Conservation (phyloP, 2,329 filamentous ascomycete species). For the Septoria linicola region DNA sequence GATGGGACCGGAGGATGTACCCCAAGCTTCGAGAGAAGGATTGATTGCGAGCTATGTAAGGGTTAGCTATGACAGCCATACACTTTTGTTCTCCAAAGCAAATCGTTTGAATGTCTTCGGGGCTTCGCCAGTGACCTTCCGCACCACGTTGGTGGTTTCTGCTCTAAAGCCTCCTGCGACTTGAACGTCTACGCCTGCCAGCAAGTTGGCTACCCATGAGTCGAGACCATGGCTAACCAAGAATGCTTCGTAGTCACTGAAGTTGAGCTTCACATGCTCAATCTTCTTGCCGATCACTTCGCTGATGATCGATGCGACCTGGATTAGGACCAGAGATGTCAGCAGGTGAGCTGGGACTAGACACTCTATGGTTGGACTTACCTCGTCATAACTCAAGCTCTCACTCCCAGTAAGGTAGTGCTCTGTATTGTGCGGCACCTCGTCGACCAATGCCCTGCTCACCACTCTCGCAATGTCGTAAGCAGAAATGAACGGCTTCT, state of each 20-base stretch:
- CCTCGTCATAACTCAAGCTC: slow-evolving; percentile 37
- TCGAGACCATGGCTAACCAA: too few species aligned
- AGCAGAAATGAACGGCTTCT: slow-evolving; percentile 49
- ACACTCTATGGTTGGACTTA: not conserved
- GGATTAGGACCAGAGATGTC: not conserved
- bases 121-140: too few species aligned
- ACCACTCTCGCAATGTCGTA: slow-evolving; percentile 51
- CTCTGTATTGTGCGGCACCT: slow-evolving; percentile 45
- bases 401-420: slow-evolving; percentile 39
- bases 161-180: too few species aligned
- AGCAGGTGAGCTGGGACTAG: not conserved
- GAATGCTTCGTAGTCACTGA: slow-evolving; percentile 8
- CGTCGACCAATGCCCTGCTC: slow-evolving; percentile 42
- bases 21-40: too few species aligned
- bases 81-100: too few species aligned
- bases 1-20: too few species aligned
- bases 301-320: slow-evolving; percentile 19
- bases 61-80: too few species aligned
- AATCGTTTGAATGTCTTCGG: too few species aligned
- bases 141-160: too few species aligned
- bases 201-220: too few species aligned
- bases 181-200: too few species aligned
- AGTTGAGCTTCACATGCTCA: slow-evolving; percentile 14
- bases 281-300: slow-evolving; percentile 14
- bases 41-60: too few species aligned